Percentiles rank a stretch among this genome's conserved stretches.
These are phyloP conservation scores for Metrosideros polymorpha DNA, from an alignment of 441 rosid species.

Conservation along the genomic window DNA sequence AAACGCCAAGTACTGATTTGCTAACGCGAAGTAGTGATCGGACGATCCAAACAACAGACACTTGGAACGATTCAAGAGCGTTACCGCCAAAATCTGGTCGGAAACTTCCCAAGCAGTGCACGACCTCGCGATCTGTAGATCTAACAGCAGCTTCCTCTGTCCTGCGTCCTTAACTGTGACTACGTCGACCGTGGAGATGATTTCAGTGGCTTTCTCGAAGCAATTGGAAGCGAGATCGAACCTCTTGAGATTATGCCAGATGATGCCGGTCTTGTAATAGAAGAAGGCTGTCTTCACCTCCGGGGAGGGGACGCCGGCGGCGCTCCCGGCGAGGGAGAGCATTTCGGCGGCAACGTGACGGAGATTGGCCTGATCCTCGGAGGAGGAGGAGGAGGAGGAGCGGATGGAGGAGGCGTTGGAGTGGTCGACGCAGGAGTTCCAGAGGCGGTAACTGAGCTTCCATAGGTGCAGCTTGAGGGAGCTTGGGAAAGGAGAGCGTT, in stretches of 20 bases:
- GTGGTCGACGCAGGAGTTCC: conserved; percentile 92
- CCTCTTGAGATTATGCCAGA: conserved; percentile 51
- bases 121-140: conserved; percentile 75
- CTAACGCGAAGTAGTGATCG: conserved; percentile 54
- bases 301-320: conserved; percentile 71
- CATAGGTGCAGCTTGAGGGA: conserved; percentile 66
- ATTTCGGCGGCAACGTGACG: conserved; percentile 83
- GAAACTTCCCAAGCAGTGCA: conserved; percentile 74
- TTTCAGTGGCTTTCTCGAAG: conserved; percentile 77
- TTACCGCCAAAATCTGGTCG: conserved; percentile 62
- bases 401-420: conserved; percentile 50
- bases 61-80: conserved; percentile 61
- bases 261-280: conserved; percentile 64
- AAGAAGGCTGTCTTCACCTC: conserved; percentile 61
- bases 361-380: conserved; percentile 38
- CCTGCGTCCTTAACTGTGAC: conserved; percentile 41
- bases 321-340: conserved; percentile 59
- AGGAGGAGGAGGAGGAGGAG: conserved; percentile 18
- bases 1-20: conserved; percentile 55
- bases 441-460: conserved; percentile 90
- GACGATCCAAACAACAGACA: conserved; percentile 53
- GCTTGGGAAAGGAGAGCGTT: conserved; percentile 48
- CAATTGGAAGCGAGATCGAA: conserved; percentile 77
- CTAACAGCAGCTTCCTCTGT: conserved; percentile 58
- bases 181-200: conserved; percentile 48